Percentiles rank a stretch among this genome's conserved stretches.
phyloP scores from a whole-genome alignment of 495 filamentous ascomycete genomes.

The Pseudoneurospora amorphoporcata region DNA sequence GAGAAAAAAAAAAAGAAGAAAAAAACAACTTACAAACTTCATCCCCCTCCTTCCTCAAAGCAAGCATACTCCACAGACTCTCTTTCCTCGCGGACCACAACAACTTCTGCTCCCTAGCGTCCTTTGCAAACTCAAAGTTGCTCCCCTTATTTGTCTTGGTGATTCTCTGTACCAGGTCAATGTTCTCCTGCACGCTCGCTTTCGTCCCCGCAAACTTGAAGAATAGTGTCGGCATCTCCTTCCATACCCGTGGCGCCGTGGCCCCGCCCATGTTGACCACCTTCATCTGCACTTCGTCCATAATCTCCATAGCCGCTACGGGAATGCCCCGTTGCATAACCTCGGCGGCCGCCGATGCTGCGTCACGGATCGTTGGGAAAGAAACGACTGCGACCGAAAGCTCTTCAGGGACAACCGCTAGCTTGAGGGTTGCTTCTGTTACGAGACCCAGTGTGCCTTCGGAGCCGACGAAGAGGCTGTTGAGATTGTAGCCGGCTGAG shows the following conservation, averaged over 20 bases:
- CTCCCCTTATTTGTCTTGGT: slow-evolving; percentile 50
- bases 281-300: slow-evolving; percentile 76
- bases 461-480: slow-evolving; percentile 63
- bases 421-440: slow-evolving; percentile 65
- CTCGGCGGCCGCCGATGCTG: slow-evolving; percentile 56
- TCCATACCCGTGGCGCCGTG: slow-evolving; percentile 57
- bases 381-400: slow-evolving; percentile 65
- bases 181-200: slow-evolving; percentile 56
- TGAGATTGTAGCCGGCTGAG: slow-evolving; percentile 75
- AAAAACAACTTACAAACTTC: slow-evolving; percentile 40
- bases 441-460: slow-evolving; percentile 72
- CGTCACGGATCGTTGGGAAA: slow-evolving; percentile 63
- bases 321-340: slow-evolving; percentile 65
- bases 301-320: slow-evolving; percentile 70
- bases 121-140: slow-evolving; percentile 65
- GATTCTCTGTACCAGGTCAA: slow-evolving; percentile 53
- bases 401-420: slow-evolving; percentile 62
- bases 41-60: slow-evolving; percentile 50
- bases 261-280: slow-evolving; percentile 64
- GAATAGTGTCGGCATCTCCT: slow-evolving; percentile 69
- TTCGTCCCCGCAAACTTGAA: slow-evolving; percentile 78
- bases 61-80: slow-evolving; percentile 64
- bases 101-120: slow-evolving; percentile 54
- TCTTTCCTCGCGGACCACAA: slow-evolving; percentile 73
- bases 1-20: neutral